Base-by-base conservation (phyloP, 306 rosid genomes). In the Rubus parviflorus region DNA sequence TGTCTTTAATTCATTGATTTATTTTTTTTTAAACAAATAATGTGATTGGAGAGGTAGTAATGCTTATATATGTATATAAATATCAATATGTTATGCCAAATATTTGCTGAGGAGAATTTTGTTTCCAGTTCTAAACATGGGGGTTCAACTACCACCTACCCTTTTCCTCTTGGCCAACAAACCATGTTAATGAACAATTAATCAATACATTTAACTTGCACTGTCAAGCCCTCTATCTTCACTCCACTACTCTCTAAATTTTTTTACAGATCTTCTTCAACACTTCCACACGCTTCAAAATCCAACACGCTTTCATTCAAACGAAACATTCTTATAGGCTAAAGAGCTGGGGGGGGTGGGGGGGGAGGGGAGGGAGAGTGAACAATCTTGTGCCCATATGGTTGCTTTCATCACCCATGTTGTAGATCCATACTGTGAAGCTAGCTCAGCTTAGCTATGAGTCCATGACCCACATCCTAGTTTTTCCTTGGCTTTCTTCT, bases 71-170 rank as follows among this genome's bases (percentile, higher is more conserved):
- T 23, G 0, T 42, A 48, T 47, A 42, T 41, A 67, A 5, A 10
- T 17, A 22, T 9, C n/a, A n/a, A 45, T 45, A 45, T 45, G 48
- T 20, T 41, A 19, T 46, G 19, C 68, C 70, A 61, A 47, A 16
- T 17, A 69, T 63, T 65, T 41, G 69, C n/a, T 19, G 52, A 38
- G 61, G n/a, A 72, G 71, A 82, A 77, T 47, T 72, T 73, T 13
- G 15, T 62, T 62, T 37, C 68, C 68, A 87, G 43, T 81, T 64
- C 41, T 74, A 76, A 74, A 9, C 72, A 22, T 6, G 9, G 62
- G 65, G 88, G 83, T 94, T 92, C 93, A 94, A 94, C 98, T 17
- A 94, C 96, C 97, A 92, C 93, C 97, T 68, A 92, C 93, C 81
- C 61, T 77, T 81, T 79, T 80, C 60, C 49, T 89, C 87, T 85